Evolutionary conservation across 768 basidiomycete genomes (phyloP).

Genomic region (Amylocystis lapponica): DNA sequence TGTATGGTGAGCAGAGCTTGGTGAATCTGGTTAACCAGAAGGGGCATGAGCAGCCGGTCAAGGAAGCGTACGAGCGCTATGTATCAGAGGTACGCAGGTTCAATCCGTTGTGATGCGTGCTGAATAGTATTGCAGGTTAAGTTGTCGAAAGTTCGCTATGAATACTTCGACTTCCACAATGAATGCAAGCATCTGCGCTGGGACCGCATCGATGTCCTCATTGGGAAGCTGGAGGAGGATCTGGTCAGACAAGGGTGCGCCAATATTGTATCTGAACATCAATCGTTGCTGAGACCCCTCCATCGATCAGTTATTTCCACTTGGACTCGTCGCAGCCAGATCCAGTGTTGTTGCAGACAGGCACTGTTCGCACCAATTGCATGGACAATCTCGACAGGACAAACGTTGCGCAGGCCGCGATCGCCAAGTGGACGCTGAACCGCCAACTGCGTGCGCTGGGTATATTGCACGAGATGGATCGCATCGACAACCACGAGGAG

Average conservation of each 20-base stretch:
- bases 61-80: constrained; percentile 88
- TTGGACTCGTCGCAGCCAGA: constrained; percentile 42
- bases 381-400: constrained; percentile 98
- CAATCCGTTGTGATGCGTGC: not conserved
- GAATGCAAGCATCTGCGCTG: constrained; percentile 95
- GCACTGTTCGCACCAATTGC: constrained; percentile 89
- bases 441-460: constrained; percentile 70
- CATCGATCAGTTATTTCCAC: constrained; percentile 67
- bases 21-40: constrained; percentile 94
- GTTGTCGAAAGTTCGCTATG: constrained; percentile 69
- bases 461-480: constrained; percentile 62
- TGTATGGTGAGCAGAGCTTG: constrained; percentile 74
- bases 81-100: constrained; percentile 45
- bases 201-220: constrained; percentile 82
- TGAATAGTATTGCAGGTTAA: constrained; percentile 39
- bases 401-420: constrained; percentile 89
- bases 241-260: constrained; percentile 62
- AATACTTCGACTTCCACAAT: constrained; percentile 96
- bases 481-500: constrained; percentile 76
- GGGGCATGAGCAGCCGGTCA: constrained; percentile 88
- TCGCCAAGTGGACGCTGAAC: constrained; percentile 82
- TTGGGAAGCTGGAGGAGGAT: constrained; percentile 71
- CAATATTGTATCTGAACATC: too few species aligned
- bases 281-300: constrained; percentile 1
- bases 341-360: constrained; percentile 59